Conservation (phyloP, 371 early-diverging fungal species). For the Circinella umbellata region DNA sequence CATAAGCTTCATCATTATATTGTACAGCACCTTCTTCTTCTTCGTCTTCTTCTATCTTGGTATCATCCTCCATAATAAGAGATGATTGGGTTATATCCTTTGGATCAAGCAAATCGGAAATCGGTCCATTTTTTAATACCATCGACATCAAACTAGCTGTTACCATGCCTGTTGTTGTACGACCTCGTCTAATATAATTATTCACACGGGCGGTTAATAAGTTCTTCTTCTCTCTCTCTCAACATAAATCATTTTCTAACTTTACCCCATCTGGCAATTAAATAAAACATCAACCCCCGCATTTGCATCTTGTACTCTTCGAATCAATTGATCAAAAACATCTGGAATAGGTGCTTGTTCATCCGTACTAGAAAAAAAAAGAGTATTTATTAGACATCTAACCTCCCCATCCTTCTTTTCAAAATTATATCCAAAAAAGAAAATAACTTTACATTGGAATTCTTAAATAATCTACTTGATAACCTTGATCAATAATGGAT, state of each 20-base stretch:
- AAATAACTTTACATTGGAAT: conserved; percentile 62
- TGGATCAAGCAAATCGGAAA: conserved; percentile 36
- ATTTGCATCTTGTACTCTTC: conserved; percentile 48
- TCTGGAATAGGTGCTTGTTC: conserved; percentile 82
- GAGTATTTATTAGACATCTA: background rate
- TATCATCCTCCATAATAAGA: background rate
- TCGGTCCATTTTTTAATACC: conserved; percentile 44
- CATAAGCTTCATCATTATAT: conserved; percentile 41
- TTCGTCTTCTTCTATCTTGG: conserved; percentile 1
- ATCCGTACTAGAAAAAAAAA: conserved; percentile 56
- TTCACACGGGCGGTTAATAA: background rate
- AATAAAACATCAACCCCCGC: conserved; percentile 62
- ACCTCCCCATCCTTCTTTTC: background rate
- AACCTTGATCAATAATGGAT: conserved; percentile 58
- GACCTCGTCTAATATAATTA: conserved; percentile 59
- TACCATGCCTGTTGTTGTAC: conserved; percentile 82
- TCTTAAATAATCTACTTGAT: conserved; percentile 66
- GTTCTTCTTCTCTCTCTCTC: background rate
- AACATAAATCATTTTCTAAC: too few relatives aligned
- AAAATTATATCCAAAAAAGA: background rate
- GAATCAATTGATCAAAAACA: conserved; percentile 72
- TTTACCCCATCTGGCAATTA: conserved; percentile 85
- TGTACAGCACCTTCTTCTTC: background rate
- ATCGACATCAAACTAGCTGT: conserved; percentile 62
- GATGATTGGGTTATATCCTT: conserved; percentile 29